phyloP scores from a whole-genome alignment of 352 stramenopile species.

The Globisporangium nunn region DNA sequence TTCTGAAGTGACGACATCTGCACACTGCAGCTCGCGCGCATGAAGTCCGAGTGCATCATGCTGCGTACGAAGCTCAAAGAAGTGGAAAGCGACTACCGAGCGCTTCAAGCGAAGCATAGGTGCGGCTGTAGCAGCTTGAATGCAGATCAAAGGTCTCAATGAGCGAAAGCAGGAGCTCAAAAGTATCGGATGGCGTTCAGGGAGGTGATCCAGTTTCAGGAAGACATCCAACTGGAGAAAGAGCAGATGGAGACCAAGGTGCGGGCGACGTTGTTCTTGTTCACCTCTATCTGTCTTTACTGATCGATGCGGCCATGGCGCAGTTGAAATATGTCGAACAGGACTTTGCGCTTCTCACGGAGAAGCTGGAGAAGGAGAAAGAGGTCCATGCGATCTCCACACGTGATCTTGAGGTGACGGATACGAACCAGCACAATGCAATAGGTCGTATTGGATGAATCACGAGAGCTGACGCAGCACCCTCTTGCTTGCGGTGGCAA shows the following conservation, averaged over 20 bases:
- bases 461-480: not conserved
- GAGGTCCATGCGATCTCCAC: conserved; percentile 25
- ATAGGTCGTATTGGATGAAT: not conserved
- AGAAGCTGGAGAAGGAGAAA: conserved; percentile 65
- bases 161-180: not conserved
- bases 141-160: not conserved
- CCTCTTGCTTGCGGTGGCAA: not conserved
- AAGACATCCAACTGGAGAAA: conserved; percentile 62
- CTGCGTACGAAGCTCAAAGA: conserved; percentile 72
- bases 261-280: not conserved
- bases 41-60: conserved; percentile 61
- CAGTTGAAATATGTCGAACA: conserved; percentile 72
- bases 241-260: conserved; percentile 65
- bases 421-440: conserved; percentile 1
- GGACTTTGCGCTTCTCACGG: conserved; percentile 35
- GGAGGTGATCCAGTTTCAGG: conserved; percentile 52
- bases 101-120: conserved; percentile 68
- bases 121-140: conserved; percentile 9
- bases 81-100: conserved; percentile 66
- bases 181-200: conserved; percentile 9
- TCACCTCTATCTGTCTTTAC: too few species aligned
- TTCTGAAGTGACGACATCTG: not conserved
- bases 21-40: conserved; percentile 32
- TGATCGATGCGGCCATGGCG: not conserved
- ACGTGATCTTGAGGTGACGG: conserved; percentile 44